phyloP scores from a whole-genome alignment of 1,284 basidiomycete genomes.

The Pyrrhoderma noxium region DNA sequence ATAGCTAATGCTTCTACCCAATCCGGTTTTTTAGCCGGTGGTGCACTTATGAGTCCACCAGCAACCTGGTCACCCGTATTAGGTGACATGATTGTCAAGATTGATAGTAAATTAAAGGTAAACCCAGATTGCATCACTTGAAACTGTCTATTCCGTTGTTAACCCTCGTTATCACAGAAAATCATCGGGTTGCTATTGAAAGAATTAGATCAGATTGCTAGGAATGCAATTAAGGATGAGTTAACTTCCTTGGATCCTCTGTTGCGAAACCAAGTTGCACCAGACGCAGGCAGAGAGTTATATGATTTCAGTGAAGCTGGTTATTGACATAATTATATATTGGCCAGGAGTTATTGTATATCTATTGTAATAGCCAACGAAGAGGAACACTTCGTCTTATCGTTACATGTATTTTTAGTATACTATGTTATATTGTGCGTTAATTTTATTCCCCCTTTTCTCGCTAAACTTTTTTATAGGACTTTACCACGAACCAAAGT shows the following conservation, averaged over 20 bases:
- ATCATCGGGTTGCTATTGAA: slow-evolving; percentile 67
- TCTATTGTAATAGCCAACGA: too few relatives aligned
- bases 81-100: slow-evolving; percentile 71
- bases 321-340: background rate
- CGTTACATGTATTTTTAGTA: too few relatives aligned
- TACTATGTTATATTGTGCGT: too few relatives aligned
- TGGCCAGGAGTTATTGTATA: too few relatives aligned
- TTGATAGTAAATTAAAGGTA: slow-evolving; percentile 78
- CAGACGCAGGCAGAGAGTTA: slow-evolving; percentile 33
- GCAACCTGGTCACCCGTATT: slow-evolving; percentile 51
- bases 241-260: slow-evolving; percentile 72
- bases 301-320: slow-evolving; percentile 38
- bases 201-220: slow-evolving; percentile 74
- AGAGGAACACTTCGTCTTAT: too few relatives aligned
- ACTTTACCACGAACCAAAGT: too few relatives aligned
- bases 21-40: slow-evolving; percentile 19
- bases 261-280: slow-evolving; percentile 43
- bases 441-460: too few relatives aligned
- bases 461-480: too few relatives aligned
- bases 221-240: slow-evolving; percentile 74
- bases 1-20: slow-evolving; percentile 45
- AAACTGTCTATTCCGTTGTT: slow-evolving; percentile 2
- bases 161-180: slow-evolving; percentile 46
- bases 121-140: slow-evolving; percentile 22
- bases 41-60: slow-evolving; percentile 43